These are phyloP conservation scores for Podaxis sp. DNA, from an alignment of 768 basidiomycete species.

Conservation along the genomic window DNA sequence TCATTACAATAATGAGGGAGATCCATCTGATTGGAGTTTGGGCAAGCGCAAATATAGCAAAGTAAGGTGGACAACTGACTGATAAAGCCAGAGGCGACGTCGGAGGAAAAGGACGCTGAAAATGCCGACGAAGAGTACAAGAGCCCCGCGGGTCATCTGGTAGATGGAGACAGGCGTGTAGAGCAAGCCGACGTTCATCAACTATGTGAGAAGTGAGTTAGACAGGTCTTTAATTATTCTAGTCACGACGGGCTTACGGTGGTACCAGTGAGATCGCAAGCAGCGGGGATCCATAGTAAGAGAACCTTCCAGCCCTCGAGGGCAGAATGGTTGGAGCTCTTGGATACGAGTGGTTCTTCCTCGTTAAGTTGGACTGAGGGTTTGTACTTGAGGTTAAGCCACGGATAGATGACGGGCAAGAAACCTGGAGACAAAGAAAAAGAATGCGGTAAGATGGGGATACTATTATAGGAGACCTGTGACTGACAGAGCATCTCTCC, in stretches of 20 bases:
- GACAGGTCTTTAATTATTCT: conserved; percentile 16
- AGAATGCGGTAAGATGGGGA: conserved; percentile 19
- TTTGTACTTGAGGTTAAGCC: conserved; percentile 42
- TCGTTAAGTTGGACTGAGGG: conserved; percentile 56
- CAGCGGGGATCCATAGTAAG: conserved; percentile 85
- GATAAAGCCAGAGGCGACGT: conserved; percentile 83
- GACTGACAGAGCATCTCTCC: conserved; percentile 92
- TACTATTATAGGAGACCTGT: conserved; percentile 11
- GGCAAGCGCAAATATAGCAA: not conserved
- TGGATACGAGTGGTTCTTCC: conserved; percentile 27
- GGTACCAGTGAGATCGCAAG: conserved; percentile 88
- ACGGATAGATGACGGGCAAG: conserved; percentile 76
- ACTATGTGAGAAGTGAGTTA: conserved; percentile 34
- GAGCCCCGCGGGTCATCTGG: conserved; percentile 93
- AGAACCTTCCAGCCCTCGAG: conserved; percentile 69
- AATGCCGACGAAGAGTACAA: conserved; percentile 91
- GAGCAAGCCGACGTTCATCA: conserved; percentile 96
- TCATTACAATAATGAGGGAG: conserved; percentile 85
- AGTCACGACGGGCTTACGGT: conserved; percentile 53
- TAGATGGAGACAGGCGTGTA: conserved; percentile 97
- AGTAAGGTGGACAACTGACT: conserved; percentile 43
- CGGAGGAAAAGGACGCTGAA: conserved; percentile 90
- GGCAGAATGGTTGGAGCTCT: conserved; percentile 29
- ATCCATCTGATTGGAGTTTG: conserved; percentile 62
- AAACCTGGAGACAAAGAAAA: conserved; percentile 57